phyloP scores from a whole-genome alignment of 2,329 filamentous ascomycete species.

The Pseudopithomyces maydicus region DNA sequence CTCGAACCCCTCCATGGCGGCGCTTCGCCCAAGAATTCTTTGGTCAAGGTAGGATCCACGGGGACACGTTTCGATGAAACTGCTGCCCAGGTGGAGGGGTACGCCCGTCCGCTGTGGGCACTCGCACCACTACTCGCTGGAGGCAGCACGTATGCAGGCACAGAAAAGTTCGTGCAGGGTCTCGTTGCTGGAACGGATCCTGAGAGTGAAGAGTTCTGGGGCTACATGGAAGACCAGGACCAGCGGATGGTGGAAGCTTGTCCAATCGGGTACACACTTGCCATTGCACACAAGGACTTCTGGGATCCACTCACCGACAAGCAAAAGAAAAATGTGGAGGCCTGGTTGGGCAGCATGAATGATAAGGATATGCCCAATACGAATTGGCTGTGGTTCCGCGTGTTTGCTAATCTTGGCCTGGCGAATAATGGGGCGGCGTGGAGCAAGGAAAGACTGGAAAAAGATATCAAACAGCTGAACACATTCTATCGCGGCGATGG shows the following conservation, averaged over 20 bases:
- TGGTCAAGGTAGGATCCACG: constrained; percentile 71
- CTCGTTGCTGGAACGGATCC: constrained; percentile 74
- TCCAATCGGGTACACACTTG: constrained; percentile 75
- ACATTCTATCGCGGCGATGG: constrained; percentile 82
- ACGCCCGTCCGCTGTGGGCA: constrained; percentile 77
- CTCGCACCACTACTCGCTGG: constrained; percentile 73
- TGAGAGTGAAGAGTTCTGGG: constrained; percentile 74
- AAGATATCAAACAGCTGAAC: constrained; percentile 77
- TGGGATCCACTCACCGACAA: constrained; percentile 69
- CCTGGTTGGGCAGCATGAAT: constrained; percentile 78
- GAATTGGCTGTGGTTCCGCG: constrained; percentile 82
- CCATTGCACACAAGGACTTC: constrained; percentile 66
- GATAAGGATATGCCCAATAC: constrained; percentile 72
- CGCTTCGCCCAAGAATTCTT: constrained; percentile 69
- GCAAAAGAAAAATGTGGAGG: constrained; percentile 69
- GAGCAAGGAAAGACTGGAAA: constrained; percentile 71
- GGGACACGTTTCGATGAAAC: constrained; percentile 79
- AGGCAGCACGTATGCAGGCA: constrained; percentile 66
- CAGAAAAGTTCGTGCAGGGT: constrained; percentile 71
- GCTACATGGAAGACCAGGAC: constrained; percentile 74
- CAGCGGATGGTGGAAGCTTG: constrained; percentile 88
- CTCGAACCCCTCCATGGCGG: constrained; percentile 74
- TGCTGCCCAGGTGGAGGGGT: constrained; percentile 77
- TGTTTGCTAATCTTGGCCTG: constrained; percentile 80
- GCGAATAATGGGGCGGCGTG: constrained; percentile 75